Conservation (phyloP, 2,329 filamentous ascomycete genomes). For the Ceratocystis lukuohia region DNA sequence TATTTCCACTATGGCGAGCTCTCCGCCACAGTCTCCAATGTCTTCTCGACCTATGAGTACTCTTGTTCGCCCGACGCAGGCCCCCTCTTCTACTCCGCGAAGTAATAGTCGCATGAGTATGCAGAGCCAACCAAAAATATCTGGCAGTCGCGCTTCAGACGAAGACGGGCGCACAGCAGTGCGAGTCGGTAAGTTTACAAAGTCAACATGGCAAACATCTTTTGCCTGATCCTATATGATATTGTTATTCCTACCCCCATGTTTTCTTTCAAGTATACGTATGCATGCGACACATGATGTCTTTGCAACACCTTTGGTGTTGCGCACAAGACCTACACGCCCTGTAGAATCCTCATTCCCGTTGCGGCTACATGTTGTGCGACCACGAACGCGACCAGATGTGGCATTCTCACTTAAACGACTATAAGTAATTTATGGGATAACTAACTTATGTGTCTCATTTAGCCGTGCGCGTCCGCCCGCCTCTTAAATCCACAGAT, state of each 20-base stretch:
- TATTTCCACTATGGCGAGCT: conserved; percentile 43
- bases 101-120: conserved; percentile 80
- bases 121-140: conserved; percentile 57
- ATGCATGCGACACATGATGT: background rate
- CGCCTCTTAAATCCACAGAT: conserved; percentile 67
- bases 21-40: conserved; percentile 54
- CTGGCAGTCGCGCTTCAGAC: conserved; percentile 71
- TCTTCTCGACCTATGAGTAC: conserved; percentile 63
- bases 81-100: conserved; percentile 35
- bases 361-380: background rate
- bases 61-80: conserved; percentile 49
- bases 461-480: conserved; percentile 80
- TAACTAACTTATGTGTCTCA: conserved; percentile 9
- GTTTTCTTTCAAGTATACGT: background rate
- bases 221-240: background rate
- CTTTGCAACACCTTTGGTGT: background rate
- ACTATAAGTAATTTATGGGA: background rate
- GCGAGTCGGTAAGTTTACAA: conserved; percentile 70
- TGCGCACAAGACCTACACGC: conserved; percentile 2
- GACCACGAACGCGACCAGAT: background rate
- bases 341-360: background rate
- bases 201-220: conserved; percentile 7
- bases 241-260: background rate
- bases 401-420: background rate
- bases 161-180: conserved; percentile 84